Percentiles rank a stretch among this genome's conserved stretches.
These are phyloP conservation scores for Patellifolia procumbens DNA, from an alignment of 179 eudicot species.

Conservation along the genomic window DNA sequence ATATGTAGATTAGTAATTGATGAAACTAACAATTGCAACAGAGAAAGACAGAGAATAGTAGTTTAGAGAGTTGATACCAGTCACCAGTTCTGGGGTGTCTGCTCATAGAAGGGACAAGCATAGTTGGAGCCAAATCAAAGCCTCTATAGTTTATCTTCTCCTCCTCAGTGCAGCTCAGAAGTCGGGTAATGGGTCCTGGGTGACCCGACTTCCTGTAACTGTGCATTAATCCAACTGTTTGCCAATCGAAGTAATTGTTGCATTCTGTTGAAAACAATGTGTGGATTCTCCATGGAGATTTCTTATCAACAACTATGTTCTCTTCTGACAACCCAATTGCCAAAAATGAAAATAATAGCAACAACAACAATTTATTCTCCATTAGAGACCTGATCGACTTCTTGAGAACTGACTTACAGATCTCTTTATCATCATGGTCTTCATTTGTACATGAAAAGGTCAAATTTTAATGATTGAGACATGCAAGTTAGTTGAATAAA, in stretches of 20 bases:
- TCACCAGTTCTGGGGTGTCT: slow-evolving; percentile 90
- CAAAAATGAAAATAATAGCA: slow-evolving; percentile 25
- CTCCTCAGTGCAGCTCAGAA: slow-evolving; percentile 90
- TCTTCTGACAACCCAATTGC: slow-evolving; percentile 33
- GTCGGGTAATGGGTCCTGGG: slow-evolving; percentile 90
- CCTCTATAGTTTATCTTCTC: slow-evolving; percentile 67
- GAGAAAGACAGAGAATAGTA: background rate
- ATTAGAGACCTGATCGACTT: slow-evolving; percentile 18
- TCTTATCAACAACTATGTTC: slow-evolving; percentile 29
- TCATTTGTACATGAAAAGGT: background rate
- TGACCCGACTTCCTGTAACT: slow-evolving; percentile 74
- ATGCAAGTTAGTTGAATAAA: slow-evolving; percentile 22
- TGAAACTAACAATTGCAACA: background rate
- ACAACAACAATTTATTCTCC: slow-evolving; percentile 33
- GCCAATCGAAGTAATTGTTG: slow-evolving; percentile 95
- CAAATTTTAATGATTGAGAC: slow-evolving; percentile 1
- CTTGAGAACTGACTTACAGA: background rate
- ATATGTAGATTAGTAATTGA: no score
- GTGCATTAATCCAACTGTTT: slow-evolving; percentile 88
- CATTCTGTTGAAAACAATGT: slow-evolving; percentile 95
- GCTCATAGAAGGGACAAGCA: slow-evolving; percentile 97
- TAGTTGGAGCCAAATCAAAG: slow-evolving; percentile 88
- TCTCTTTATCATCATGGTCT: slow-evolving; percentile 27
- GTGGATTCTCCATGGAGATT: slow-evolving; percentile 70
- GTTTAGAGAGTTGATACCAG: background rate